Percentiles rank a stretch among this genome's conserved stretches.
phyloP scores from a whole-genome alignment of 345 rosid species.

The Salix exigua region DNA sequence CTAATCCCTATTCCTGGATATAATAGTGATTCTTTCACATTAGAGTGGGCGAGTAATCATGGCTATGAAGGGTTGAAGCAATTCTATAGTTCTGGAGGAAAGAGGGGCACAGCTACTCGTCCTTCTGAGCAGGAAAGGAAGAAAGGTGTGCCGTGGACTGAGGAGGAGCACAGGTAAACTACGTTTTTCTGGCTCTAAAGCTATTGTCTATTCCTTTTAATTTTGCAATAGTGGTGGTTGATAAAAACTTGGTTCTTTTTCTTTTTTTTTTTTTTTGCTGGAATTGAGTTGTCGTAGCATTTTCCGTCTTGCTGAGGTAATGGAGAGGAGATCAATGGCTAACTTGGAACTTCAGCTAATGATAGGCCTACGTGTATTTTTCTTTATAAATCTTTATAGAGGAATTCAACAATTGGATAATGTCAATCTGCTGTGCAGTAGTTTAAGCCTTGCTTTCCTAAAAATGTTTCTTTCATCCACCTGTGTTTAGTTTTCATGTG shows the following conservation, averaged over 20 bases:
- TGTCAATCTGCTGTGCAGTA: background rate
- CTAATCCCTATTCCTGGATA: slow-evolving; percentile 82
- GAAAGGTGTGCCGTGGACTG: slow-evolving; percentile 99
- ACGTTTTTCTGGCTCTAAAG: background rate
- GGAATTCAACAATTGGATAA: background rate
- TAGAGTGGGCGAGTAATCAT: slow-evolving; percentile 58
- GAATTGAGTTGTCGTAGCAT: background rate
- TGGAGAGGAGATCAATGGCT: background rate
- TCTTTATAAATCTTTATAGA: background rate
- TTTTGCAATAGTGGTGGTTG: background rate
- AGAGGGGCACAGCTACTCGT: slow-evolving; percentile 52
- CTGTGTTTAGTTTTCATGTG: background rate
- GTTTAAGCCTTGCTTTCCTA: background rate
- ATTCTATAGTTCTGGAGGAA: slow-evolving; percentile 51
- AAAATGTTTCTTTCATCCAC: background rate
- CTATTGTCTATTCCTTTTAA: background rate
- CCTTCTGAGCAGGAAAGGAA: slow-evolving; percentile 85
- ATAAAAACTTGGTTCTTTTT: background rate
- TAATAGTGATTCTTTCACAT: slow-evolving; percentile 63
- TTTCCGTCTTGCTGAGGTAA: background rate
- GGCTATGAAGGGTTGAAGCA: slow-evolving; percentile 49
- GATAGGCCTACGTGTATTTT: background rate
- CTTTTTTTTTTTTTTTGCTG: background rate
- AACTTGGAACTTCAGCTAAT: background rate
- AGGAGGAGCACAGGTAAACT: slow-evolving; percentile 93